Evolutionary conservation across 805 yeast genomes (phyloP), one percentile per base, ranked within the genome.

Genomic region (Saturnispora sekii): DNA sequence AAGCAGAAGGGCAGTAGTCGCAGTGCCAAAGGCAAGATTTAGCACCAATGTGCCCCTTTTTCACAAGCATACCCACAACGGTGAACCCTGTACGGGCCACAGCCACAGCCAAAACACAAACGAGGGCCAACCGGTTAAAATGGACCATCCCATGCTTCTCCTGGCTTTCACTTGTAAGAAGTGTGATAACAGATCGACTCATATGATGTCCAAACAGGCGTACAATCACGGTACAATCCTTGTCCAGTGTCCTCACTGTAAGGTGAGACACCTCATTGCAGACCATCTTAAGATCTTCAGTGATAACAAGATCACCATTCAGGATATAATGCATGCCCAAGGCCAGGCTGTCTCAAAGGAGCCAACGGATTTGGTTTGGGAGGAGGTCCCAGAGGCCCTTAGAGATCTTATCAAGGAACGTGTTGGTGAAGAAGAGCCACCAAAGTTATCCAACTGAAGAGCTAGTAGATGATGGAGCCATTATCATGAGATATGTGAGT

Each of bases 141-240:
- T 75, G 16, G 93, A 84, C 43, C 77, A 81, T 49, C 95, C 95
- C 2, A 77, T 81, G 61, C 68, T 85, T 50, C 82, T 87, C 82
- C 73, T 90, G 17, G 90, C 95, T 0, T 89, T 90, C 65, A 90
- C 96, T 0, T 90, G 97, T 65, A 90, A 88, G 60, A 77, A 78
- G 52, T 90, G 97, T 64, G 72, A 77, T 38, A 76, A 83, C 3
- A 68, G 97, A 45, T 87, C 96, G 0, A 78, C 88, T 4, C 97
- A 90, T 58, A 73, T 81, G n/a, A 82, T 90, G 57, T 83, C 96
- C 5, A 89, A 89, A 53, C 97, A 90, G 63, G 89, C 96, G 0
- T 90, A 90, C 60, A 76, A 81, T 11, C 67, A 70, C 9, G 97
- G 97, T 1, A 81, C 96, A 0, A 95, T 90, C 3, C 65, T 87